These are phyloP conservation scores for Tetrahymena elliotti DNA, from an alignment of 73 alveolate genomes.

Conservation along the genomic window DNA sequence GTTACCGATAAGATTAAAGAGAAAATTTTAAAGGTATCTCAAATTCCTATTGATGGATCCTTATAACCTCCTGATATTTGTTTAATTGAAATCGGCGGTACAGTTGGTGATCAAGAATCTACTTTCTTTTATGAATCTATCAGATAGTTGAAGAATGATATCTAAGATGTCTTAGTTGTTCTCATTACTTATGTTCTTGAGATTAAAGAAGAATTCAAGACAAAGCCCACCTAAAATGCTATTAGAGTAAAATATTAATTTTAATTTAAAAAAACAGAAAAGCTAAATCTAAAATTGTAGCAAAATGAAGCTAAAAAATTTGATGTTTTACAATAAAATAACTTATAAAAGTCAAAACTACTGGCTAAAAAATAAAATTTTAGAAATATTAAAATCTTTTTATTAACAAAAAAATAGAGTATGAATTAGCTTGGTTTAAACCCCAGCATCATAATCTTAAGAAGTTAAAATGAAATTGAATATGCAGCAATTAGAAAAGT, in stretches of 20 bases:
- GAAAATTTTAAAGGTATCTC: slow-evolving; percentile 10
- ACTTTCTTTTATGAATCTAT: slow-evolving; percentile 49
- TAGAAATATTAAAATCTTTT: not conserved
- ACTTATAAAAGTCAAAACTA: not conserved
- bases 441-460: not conserved
- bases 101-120: slow-evolving; percentile 64
- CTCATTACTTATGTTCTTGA: slow-evolving; percentile 27
- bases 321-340: too few relatives aligned
- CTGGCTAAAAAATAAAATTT: too few relatives aligned
- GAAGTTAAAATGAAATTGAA: not conserved
- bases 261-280: not conserved
- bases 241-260: slow-evolving; percentile 20
- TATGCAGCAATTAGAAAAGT: not conserved
- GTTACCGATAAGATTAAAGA: slow-evolving; percentile 49
- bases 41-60: not conserved
- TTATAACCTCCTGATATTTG: slow-evolving; percentile 42
- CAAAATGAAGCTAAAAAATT: not conserved
- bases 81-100: slow-evolving; percentile 64
- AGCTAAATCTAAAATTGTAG: not conserved
- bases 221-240: slow-evolving; percentile 63
- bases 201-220: slow-evolving; percentile 46
- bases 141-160: slow-evolving; percentile 29
- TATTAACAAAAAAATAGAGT: not conserved
- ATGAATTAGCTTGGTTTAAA: not conserved
- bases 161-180: slow-evolving; percentile 39